Evolutionary conservation across 345 rosid genomes (phyloP).

Genomic region (Eucalyptus sp.): DNA sequence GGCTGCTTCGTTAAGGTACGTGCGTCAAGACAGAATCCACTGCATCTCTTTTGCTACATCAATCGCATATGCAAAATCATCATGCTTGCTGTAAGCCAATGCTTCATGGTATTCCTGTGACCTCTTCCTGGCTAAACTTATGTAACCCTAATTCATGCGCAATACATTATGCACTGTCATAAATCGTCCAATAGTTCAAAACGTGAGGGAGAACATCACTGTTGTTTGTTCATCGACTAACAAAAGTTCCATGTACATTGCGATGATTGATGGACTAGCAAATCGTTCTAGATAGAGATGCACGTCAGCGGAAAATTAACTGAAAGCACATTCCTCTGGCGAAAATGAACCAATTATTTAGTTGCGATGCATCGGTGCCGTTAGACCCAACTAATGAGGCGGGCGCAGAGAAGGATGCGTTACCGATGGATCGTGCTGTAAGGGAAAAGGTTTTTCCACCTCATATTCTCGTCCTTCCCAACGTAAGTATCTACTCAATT

Average conservation of each 20-base stretch:
- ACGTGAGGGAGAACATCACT: neutral
- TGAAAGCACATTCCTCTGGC: neutral
- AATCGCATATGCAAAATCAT: neutral
- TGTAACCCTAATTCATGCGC: neutral
- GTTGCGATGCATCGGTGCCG: neutral
- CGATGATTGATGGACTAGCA: neutral
- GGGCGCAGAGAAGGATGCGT: neutral
- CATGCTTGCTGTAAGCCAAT: neutral
- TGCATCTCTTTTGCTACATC: neutral
- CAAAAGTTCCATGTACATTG: neutral
- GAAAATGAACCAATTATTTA: neutral
- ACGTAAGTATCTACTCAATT: neutral
- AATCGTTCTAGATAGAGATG: neutral
- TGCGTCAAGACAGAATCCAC: neutral
- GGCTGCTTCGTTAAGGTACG: slow-evolving; percentile 1
- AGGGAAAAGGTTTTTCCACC: neutral
- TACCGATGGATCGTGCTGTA: neutral
- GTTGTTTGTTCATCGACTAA: neutral
- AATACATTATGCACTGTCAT: neutral
- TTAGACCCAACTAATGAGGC: neutral
- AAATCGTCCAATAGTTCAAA: neutral
- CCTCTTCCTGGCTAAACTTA: neutral
- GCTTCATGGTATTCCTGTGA: neutral
- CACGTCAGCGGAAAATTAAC: neutral
- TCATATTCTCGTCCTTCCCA: neutral